phyloP scores from a whole-genome alignment of 768 basidiomycete genomes.

The Lactarius hatsudake region DNA sequence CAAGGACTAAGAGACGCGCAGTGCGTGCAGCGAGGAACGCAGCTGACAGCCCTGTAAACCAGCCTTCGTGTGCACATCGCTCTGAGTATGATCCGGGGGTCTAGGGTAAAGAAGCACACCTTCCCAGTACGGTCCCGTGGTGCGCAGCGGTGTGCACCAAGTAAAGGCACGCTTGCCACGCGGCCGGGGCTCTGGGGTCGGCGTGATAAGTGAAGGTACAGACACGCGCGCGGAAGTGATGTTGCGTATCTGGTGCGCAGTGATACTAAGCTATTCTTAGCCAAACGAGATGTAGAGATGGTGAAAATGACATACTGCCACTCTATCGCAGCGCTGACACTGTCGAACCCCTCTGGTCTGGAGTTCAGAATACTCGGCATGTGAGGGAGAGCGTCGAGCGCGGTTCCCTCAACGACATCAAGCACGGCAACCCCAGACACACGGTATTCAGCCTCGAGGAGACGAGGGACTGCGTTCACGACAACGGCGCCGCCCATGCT shows the following conservation, averaged over 20 bases:
- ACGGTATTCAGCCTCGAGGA: conserved; percentile 66
- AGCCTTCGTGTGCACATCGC: conserved; percentile 51
- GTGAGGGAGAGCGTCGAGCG: conserved; percentile 86
- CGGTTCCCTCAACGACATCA: conserved; percentile 91
- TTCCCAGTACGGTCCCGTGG: conserved; percentile 87
- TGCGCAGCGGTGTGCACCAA: conserved; percentile 84
- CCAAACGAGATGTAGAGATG: background rate
- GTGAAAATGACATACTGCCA: conserved; percentile 77
- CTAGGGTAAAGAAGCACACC: conserved; percentile 47
- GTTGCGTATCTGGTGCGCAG: conserved; percentile 81
- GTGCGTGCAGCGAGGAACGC: conserved; percentile 74
- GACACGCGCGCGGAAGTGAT: conserved; percentile 81
- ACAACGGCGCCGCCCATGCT: conserved; percentile 96
- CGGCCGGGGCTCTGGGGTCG: conserved; percentile 36
- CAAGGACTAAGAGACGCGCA: conserved; percentile 85
- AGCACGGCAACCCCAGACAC: conserved; percentile 78
- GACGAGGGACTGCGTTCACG: conserved; percentile 60
- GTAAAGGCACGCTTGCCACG: conserved; percentile 43
- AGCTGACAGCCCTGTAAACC: conserved; percentile 84
- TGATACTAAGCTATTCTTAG: conserved; percentile 48
- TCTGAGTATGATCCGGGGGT: background rate
- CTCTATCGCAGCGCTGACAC: conserved; percentile 79
- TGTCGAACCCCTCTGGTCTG: conserved; percentile 83
- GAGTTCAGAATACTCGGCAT: conserved; percentile 88
- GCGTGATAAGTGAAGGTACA: conserved; percentile 72